Evolutionary conservation across 2,329 filamentous ascomycete species (phyloP), one percentile per base, ranked within the genome.

Genomic region (Colletotrichum australisinense): DNA sequence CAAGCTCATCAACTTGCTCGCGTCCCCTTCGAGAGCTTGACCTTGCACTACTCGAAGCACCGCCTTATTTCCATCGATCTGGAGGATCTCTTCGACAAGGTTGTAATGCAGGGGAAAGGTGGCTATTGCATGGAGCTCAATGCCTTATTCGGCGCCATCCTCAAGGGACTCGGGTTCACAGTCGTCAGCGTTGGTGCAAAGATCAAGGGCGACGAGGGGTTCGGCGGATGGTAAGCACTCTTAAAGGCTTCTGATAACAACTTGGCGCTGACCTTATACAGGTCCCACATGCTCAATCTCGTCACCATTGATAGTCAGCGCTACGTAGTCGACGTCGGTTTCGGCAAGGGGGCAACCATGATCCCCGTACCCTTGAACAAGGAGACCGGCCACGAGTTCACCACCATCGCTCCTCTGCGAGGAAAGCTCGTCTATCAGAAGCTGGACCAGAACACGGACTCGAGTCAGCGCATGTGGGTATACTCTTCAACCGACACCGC

Each of bases 201-300:
- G 55, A 66, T 68, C 32, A 71, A 69, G 28, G 58, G 63, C 22
- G 67, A 75, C 5, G 65, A 74, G 26, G 73, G 77, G 77, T 73
- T 75, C 78, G 62, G 69, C 76, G 79, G 77, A 76, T 77, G 73
- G 76, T 74, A 22, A 14, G 63, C 56, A n/a, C 1, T 7, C 24
- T 1, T 49, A 19, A 9, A 19, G 9, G 16, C 57, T 1, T 38
- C 9, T 8, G 22, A 12, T 7, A 6, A n/a, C 7, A 28, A 26
- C 8, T 77, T 63, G 74, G 22, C 12, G 58, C 73, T 75, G 77
- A 26, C 88, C 82, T 76, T 7, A 71, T 77, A 19, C 35, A 86
- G 89, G 88, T 81, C 83, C 16, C 91, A 93, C 79, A 89, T 91
- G 84, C 82, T 91, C 67, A 88, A 90, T 76, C 85, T 93, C 67